Base-by-base conservation (phyloP, 768 basidiomycete genomes). In the Phaffia tasmanica region DNA sequence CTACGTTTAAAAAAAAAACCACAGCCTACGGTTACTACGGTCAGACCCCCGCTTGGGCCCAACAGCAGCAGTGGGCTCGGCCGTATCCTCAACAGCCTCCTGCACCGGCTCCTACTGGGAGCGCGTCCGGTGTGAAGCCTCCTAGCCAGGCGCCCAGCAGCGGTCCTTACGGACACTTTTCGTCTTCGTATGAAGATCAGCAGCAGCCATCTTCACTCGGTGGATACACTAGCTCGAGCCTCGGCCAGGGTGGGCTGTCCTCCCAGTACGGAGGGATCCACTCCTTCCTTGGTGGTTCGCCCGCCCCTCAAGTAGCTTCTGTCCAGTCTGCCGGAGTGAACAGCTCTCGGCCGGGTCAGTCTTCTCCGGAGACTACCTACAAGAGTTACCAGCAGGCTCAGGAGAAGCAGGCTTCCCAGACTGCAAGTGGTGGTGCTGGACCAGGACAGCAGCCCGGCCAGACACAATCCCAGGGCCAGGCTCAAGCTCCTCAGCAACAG, bases 391-490 rank as follows among this genome's bases (percentile, higher is more conserved):
- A 57, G 56, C 32, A 35, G 32, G 53, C 42, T 9, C 56, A 46
- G 16, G 53, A 25, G n/a, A 18, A 49, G 9, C 57, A 64, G 64
- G 19, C 64, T 67, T 29, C 70, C 72, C 53, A 68, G 57, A 65
- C 9, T 70, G 70, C 70, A 69, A 71, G n/a, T 71, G 71, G 27
- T 62, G 50, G 67, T 66, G 46, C 23, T 3, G 27, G 50, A 3
- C n/a, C 1, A 4, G 62, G 27, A 29, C n/a, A 7, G 1, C 68
- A 69, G 56, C 71, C 72, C 6, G 65, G 64, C 54, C 67, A 68
- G n/a, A 69, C 70, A 19, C 72, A 71, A 18, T 57, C 47, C 32
- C 72, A 72, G 60, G 67, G 55, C 23, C 72, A 63, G 53, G 49
- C 63, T 27, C 60, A 56, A 23, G 69, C 27, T 53, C 50, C 63